Base-by-base conservation (phyloP, 2,329 filamentous ascomycete species). In the Aspergillus awamori region DNA sequence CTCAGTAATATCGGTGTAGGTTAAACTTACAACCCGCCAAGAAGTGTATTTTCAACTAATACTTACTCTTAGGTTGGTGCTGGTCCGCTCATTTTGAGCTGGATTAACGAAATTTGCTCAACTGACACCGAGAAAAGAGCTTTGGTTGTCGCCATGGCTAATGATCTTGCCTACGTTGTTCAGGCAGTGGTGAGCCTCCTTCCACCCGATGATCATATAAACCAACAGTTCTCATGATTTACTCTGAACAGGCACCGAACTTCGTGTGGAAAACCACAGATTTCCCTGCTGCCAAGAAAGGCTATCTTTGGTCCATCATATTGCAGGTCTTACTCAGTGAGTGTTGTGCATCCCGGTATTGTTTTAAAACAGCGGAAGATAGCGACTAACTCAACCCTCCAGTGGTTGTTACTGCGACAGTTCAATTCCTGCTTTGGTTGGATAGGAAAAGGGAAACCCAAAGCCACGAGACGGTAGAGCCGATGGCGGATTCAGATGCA, bases 181-280 rank as follows among this genome's bases (percentile, higher is more conserved):
- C 72, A 74, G 57, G 74, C 69, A 8, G 67, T 79, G 13, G 67
- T 70, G 60, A 57, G 67, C 63, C 3, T 11, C 22, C 15, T 28
- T 15, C 33, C 11, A 36, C 33, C 33, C 0, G 33, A 36, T 2
- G 11, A 36, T 36, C 11, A 36, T 36, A 13, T 6, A 10, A 0
- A 36, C 33, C 10, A 5, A 26, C 8, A 17, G 0, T 5, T 13
- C 1, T 5, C 8, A 22, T 3, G 7, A 15, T 24, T 17, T 15
- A 6, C 20, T 6, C 5, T 36, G 33, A 11, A 13, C 30, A 70
- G 68, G 68, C 69, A 1, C 77, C 77, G 0, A 79, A 79, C 53
- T 79, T 79, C 52, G 73, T 79, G 1, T 79, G 77, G 77, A 78
- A 79, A 55, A 79, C 77, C 0, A 75, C 73, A 0, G 74, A 73